phyloP scores from a whole-genome alignment of 2,329 filamentous ascomycete species.

The Microdochium bolleyi region DNA sequence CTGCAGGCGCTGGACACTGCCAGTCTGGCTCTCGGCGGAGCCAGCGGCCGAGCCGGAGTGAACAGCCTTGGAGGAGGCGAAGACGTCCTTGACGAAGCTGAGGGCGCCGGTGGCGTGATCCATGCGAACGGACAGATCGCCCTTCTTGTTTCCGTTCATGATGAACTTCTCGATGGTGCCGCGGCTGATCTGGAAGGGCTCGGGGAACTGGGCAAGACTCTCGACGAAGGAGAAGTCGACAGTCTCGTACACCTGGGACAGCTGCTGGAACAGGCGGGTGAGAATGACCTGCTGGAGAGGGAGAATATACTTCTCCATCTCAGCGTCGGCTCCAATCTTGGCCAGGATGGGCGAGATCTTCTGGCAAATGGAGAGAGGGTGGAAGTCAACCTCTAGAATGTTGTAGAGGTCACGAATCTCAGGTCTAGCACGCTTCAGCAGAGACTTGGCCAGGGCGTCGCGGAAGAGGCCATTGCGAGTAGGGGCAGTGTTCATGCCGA shows the following conservation, averaged over 20 bases:
- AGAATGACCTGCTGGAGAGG: constrained; percentile 98
- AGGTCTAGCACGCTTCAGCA: constrained; percentile 83
- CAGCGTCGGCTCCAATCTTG: constrained; percentile 85
- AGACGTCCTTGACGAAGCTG: constrained; percentile 96
- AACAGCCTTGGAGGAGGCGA: constrained; percentile 90
- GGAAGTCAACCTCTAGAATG: constrained; percentile 98
- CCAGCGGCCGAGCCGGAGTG: constrained; percentile 78
- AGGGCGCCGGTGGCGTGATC: constrained; percentile 92
- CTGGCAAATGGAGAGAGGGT: constrained; percentile 96
- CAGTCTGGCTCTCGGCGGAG: constrained; percentile 77
- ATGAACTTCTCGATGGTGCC: constrained; percentile 99
- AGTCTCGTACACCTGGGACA: constrained; percentile 98
- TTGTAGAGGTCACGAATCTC: constrained; percentile 98
- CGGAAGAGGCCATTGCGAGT: constrained; percentile 90
- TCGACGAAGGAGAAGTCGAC: constrained; percentile 92
- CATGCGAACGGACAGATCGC: constrained; percentile 90
- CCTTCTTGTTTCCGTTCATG: constrained; percentile 99
- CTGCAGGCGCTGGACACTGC: constrained; percentile 88
- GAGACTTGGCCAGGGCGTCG: constrained; percentile 88
- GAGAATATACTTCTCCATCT: constrained; percentile 95
- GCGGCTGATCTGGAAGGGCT: constrained; percentile 86
- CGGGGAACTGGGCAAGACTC: constrained; percentile 88
- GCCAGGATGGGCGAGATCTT: constrained; percentile 95
- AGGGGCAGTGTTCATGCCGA: constrained; percentile 86
- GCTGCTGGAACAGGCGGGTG: constrained; percentile 95